A percentile compares a stretch with the other conserved stretches of the same genome.
phyloP scores from a whole-genome alignment of 1,284 basidiomycete species.

The Wallemia ichthyophaga region DNA sequence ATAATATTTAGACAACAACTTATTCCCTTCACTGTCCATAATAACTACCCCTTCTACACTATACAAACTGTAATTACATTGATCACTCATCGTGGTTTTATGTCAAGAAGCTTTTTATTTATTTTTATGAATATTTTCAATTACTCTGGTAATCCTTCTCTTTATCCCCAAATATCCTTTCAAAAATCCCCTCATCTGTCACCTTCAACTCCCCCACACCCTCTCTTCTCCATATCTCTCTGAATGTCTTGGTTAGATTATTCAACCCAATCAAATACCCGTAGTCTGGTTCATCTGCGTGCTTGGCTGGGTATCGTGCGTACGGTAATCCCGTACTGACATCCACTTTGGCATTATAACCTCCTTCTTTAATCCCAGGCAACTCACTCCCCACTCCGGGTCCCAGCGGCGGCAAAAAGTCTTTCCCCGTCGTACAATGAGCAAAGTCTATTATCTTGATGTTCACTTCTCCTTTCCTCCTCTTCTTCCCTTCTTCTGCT shows the following conservation, averaged over 20 bases:
- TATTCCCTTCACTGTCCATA: conserved; percentile 75
- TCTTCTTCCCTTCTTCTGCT: conserved; percentile 15
- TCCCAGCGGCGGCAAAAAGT: conserved; percentile 34
- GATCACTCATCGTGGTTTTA: too few relatives aligned
- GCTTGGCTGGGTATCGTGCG: conserved; percentile 72
- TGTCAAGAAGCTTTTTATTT: too few relatives aligned
- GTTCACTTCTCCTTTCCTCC: conserved; percentile 61
- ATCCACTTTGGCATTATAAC: conserved; percentile 51
- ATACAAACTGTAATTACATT: conserved; percentile 70
- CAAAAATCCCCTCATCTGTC: neutral
- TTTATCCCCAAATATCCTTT: neutral
- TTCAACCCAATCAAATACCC: conserved; percentile 79
- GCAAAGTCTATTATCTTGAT: conserved; percentile 96
- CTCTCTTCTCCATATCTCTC: conserved; percentile 35
- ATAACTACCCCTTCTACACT: conserved; percentile 61
- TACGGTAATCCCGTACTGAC: conserved; percentile 43
- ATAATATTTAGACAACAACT: conserved; percentile 88
- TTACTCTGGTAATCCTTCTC: too few relatives aligned
- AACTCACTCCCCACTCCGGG: conserved; percentile 6
- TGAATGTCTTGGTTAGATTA: conserved; percentile 40
- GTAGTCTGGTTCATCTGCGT: conserved; percentile 58
- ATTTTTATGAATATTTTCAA: too few relatives aligned
- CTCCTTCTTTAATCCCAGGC: conserved; percentile 26
- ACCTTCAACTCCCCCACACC: neutral
- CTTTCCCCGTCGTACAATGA: conserved; percentile 80